Evolutionary conservation across 306 rosid genomes (phyloP).

Genomic region (Macrotyloma uniflorum): DNA sequence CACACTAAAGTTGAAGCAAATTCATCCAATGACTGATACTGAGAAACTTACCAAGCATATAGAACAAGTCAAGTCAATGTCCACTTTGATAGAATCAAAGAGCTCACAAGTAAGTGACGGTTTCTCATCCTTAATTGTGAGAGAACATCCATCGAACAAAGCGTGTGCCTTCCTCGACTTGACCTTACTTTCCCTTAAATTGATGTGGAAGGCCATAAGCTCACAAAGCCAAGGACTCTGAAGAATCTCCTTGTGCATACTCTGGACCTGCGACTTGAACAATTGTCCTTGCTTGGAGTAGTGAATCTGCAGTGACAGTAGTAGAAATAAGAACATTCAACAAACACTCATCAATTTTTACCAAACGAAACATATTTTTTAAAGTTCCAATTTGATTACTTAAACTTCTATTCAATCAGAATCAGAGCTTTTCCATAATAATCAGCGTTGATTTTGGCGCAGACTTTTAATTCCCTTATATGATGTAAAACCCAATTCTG

Average conservation of each 20-base stretch:
- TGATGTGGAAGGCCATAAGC: constrained; percentile 93
- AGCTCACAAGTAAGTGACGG: constrained; percentile 88
- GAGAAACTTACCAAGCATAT: constrained; percentile 83
- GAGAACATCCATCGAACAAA: constrained; percentile 73
- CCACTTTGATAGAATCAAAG: constrained; percentile 78
- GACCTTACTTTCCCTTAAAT: constrained; percentile 66
- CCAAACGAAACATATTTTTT: background rate
- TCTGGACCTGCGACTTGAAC: constrained; percentile 80
- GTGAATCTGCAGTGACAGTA: constrained; percentile 65
- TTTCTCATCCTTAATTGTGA: constrained; percentile 66
- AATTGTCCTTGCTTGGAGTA: constrained; percentile 92
- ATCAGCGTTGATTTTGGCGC: no score
- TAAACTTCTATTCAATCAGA: background rate
- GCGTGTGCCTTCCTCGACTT: constrained; percentile 47
- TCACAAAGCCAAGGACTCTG: constrained; percentile 97
- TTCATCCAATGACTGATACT: background rate
- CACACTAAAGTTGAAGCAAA: background rate
- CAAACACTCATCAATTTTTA: constrained; percentile 11
- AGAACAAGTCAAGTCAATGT: constrained; percentile 86
- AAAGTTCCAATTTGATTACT: background rate
- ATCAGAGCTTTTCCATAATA: background rate
- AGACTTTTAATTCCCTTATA: background rate
- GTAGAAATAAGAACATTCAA: background rate
- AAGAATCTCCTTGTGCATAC: constrained; percentile 85
- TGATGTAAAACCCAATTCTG: no score